Evolutionary conservation across 768 basidiomycete species (phyloP), one percentile per base, ranked within the genome.

Genomic region (Filobasidium wieringae): DNA sequence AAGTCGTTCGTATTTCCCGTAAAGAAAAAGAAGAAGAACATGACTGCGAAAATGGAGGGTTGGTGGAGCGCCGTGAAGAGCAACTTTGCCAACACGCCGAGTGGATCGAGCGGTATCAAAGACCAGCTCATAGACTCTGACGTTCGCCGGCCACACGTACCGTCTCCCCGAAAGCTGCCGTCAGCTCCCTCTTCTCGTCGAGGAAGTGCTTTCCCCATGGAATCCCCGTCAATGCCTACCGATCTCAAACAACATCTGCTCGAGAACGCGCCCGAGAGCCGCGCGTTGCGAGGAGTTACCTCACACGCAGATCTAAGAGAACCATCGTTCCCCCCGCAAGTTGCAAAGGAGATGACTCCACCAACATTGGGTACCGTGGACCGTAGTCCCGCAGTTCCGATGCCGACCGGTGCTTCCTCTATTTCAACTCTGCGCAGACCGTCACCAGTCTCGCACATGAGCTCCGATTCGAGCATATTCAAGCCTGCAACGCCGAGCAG

Each of bases 41-140:
- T 73, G 30, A 67, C 64, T 17, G 62, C 53, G 53, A 74, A 74
- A 61, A 72, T 74, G 64, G 73, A 74, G 57, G 73, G 73, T 3
- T 74, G 73, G 73, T 74, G 73, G 73, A 70, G 67, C 33, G 68
- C 73, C 27, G 73, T 74, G 51, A 73, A 73, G 41, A 66, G 63
- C 58, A 74, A 72, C 53, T 71, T 74, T 40, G 59, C 58, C 5
- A 36, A 47, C 24, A 45, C 17, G 31, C 34, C 33, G 14, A n/a
- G 24, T 3, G 27, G 24, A 17, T 40, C n/a, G 15, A 6, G n/a
- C 29, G 7, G 15, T 29, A n/a, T 39, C 47, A n/a, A 57, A 27
- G 39, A 19, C 43, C 22, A 22, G 29, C 43, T 4, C 22, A 22
- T 24, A 47, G 49, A 12, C 19, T 39, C 26, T 8, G 33, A n/a